Evolutionary conservation across 75 land plant species (phyloP).

Genomic region (Cupressus sempervirens): DNA sequence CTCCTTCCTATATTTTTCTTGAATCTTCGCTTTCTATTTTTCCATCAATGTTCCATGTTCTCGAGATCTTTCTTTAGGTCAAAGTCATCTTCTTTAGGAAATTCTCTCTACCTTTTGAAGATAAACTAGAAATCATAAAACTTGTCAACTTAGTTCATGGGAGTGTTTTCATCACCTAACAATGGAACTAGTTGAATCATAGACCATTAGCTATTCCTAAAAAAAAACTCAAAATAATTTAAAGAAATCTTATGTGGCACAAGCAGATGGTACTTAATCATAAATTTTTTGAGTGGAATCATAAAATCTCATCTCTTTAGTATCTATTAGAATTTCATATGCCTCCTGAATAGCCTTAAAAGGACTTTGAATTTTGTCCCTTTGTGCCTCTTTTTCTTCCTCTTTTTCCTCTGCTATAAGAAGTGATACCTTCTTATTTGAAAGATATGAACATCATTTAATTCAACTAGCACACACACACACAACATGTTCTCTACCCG

Average conservation of each 20-base stretch:
- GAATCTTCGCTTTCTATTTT: constrained; percentile 86
- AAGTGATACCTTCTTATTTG: constrained; percentile 82
- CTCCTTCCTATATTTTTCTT: constrained; percentile 93
- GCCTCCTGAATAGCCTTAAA: too few relatives aligned
- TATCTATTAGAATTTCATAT: constrained; percentile 93
- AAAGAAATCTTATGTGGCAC: constrained; percentile 83
- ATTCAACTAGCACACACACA: too few relatives aligned
- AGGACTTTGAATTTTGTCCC: constrained; percentile 84
- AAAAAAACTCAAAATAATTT: constrained; percentile 93
- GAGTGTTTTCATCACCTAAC: constrained; percentile 66
- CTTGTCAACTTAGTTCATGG: constrained; percentile 61
- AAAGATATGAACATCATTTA: too few relatives aligned
- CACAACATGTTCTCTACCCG: too few relatives aligned
- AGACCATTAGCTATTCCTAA: constrained; percentile 91
- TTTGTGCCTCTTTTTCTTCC: constrained; percentile 76
- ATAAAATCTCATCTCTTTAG: constrained; percentile 80
- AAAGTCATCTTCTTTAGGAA: constrained; percentile 93
- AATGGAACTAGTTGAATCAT: constrained; percentile 65
- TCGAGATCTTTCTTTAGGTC: constrained; percentile 88
- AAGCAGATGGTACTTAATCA: constrained; percentile 89
- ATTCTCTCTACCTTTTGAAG: constrained; percentile 99
- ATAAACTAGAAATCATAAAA: too few relatives aligned
- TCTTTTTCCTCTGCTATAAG: constrained; percentile 84
- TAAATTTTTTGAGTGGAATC: constrained; percentile 98
- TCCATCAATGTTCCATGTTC: constrained; percentile 99